phyloP scores from a whole-genome alignment of 768 basidiomycete genomes.

The Xanthoconium stramineum region DNA sequence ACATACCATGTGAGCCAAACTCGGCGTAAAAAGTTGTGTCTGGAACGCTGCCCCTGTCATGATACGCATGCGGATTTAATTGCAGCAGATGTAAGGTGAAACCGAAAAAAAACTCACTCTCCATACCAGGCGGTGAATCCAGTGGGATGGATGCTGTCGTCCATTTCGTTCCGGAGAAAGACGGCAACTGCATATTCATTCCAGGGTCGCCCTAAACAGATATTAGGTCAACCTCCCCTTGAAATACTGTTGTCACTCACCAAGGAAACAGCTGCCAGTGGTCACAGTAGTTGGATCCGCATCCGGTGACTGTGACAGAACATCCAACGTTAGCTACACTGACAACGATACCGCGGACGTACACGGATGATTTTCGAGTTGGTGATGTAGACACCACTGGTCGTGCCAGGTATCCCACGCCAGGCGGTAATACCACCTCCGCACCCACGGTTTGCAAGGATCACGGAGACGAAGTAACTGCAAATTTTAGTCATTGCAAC shows the following conservation, averaged over 20 bases:
- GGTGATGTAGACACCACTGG: slow-evolving; percentile 52
- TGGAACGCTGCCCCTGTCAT: slow-evolving; percentile 47
- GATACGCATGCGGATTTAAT: not conserved
- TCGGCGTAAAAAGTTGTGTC: slow-evolving; percentile 60
- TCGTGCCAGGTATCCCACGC: slow-evolving; percentile 45
- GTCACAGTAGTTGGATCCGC: slow-evolving; percentile 49
- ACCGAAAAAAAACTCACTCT: slow-evolving; percentile 8
- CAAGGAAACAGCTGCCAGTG: slow-evolving; percentile 47
- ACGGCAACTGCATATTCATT: slow-evolving; percentile 55
- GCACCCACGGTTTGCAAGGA: slow-evolving; percentile 59
- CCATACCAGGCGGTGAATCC: slow-evolving; percentile 49
- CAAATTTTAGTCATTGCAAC: not conserved
- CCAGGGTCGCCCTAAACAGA: slow-evolving; percentile 49
- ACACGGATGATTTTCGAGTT: slow-evolving; percentile 56
- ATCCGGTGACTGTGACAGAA: slow-evolving; percentile 48
- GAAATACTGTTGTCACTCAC: slow-evolving; percentile 21
- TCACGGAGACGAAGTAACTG: slow-evolving; percentile 60
- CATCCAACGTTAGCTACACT: not conserved
- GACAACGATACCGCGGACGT: slow-evolving; percentile 16
- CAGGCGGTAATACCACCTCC: slow-evolving; percentile 67
- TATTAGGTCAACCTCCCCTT: not conserved
- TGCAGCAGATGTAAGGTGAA: not conserved
- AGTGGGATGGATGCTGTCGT: slow-evolving; percentile 46
- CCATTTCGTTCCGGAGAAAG: slow-evolving; percentile 55
- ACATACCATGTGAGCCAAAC: slow-evolving; percentile 53